Conservation (phyloP, 2,329 filamentous ascomycete species). For the Macrophomina tecta region DNA sequence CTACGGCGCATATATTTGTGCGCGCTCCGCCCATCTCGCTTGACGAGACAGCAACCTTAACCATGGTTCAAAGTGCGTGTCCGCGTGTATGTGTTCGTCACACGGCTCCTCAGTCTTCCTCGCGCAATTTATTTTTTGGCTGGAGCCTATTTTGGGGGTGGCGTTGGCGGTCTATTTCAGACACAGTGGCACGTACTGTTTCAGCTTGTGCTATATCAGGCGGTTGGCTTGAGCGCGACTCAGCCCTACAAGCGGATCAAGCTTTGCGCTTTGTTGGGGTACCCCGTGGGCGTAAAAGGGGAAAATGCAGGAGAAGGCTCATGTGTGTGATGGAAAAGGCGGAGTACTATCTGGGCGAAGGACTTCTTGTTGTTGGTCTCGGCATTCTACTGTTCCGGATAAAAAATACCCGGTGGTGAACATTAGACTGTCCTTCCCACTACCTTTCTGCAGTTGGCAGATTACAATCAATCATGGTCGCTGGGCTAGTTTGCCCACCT, state of each 20-base stretch:
- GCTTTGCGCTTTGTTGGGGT: neutral
- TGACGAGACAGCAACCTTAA: neutral
- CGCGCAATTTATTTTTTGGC: neutral
- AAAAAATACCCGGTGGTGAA: too few species aligned
- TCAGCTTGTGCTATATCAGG: neutral
- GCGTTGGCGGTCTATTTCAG: neutral
- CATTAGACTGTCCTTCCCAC: too few species aligned
- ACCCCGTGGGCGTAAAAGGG: too few species aligned
- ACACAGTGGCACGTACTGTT: constrained; percentile 5
- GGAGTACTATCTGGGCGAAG: too few species aligned
- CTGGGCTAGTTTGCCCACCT: too few species aligned
- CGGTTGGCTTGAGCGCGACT: neutral
- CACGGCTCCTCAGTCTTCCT: neutral
- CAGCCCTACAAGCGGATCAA: neutral
- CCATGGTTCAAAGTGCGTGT: neutral
- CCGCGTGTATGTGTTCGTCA: neutral
- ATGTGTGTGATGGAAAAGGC: too few species aligned
- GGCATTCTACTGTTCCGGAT: too few species aligned
- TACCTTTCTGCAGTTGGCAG: too few species aligned
- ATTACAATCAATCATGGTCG: too few species aligned
- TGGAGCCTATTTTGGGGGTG: neutral
- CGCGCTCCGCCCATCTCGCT: neutral
- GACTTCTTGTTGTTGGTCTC: too few species aligned
- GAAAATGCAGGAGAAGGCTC: too few species aligned
- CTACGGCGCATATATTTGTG: neutral